phyloP scores from a whole-genome alignment of 805 yeast genomes.

The Candida coquimbonensis region DNA sequence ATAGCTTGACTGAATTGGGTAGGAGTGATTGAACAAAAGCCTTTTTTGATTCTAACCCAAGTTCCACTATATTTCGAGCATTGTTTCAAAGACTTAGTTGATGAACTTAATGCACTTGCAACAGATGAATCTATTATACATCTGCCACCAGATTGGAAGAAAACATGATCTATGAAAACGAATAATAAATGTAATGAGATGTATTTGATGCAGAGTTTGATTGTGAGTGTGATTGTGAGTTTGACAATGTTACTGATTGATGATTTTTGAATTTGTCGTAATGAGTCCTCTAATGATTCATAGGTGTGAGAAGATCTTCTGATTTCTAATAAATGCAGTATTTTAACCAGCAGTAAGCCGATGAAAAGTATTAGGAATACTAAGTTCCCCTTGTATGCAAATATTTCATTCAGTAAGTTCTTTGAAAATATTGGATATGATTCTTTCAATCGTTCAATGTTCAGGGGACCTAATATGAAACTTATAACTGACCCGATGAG shows the following conservation, averaged over 20 bases:
- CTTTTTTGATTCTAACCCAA: conserved; percentile 13
- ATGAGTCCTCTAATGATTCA: background rate
- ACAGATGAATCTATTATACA: conserved; percentile 18
- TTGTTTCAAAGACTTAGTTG: conserved; percentile 1
- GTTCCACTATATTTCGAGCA: conserved; percentile 16
- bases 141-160: conserved; percentile 28
- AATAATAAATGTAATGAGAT: conserved; percentile 20
- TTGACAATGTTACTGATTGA: conserved; percentile 8
- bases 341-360: conserved; percentile 12
- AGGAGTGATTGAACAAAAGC: conserved; percentile 13
- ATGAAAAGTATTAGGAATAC: conserved; percentile 20
- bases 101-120: conserved; percentile 4
- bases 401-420: conserved; percentile 24
- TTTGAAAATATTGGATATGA: conserved; percentile 14
- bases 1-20: conserved; percentile 10
- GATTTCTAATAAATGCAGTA: background rate
- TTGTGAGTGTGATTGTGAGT: conserved; percentile 20
- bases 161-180: conserved; percentile 26
- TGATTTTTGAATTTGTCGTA: background rate
- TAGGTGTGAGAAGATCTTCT: background rate
- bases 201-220: conserved; percentile 14
- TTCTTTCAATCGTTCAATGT: no score
- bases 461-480: no score
- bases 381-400: conserved; percentile 30
- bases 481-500: background rate